A percentile compares a stretch with the other conserved stretches of the same genome.
phyloP scores from a whole-genome alignment of 2,329 filamentous ascomycete genomes.

The Colletotrichum coccodes region DNA sequence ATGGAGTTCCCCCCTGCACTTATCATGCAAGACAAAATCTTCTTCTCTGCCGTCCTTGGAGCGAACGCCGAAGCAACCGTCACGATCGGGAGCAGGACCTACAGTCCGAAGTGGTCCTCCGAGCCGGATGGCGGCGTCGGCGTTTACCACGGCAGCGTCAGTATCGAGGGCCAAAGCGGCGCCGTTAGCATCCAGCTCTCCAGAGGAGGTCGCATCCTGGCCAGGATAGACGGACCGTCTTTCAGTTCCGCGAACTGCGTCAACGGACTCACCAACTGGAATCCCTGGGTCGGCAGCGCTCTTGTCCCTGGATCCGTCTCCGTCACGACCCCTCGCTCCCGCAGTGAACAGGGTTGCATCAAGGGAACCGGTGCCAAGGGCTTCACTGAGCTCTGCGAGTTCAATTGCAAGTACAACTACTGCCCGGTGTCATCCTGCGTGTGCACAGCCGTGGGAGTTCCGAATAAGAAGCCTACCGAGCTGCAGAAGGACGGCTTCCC shows the following conservation, averaged over 20 bases:
- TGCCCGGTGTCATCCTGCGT: conserved; percentile 39
- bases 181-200: conserved; percentile 27
- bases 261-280: conserved; percentile 24
- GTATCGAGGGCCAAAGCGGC: conserved; percentile 35
- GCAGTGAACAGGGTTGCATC: conserved; percentile 32
- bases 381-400: conserved; percentile 46
- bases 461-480: not conserved
- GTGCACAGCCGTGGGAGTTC: not conserved
- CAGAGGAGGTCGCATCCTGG: not conserved
- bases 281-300: conserved; percentile 18
- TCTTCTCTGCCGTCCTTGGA: conserved; percentile 37
- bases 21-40: conserved; percentile 35
- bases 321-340: not conserved
- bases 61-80: conserved; percentile 36
- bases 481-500: not conserved
- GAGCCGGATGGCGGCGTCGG: conserved; percentile 31
- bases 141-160: conserved; percentile 42
- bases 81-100: conserved; percentile 36
- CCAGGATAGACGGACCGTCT: not conserved
- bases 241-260: not conserved
- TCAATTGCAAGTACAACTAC: conserved; percentile 42
- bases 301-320: not conserved
- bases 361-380: conserved; percentile 36
- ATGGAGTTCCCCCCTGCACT: conserved; percentile 31
- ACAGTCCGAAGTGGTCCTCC: conserved; percentile 1